Percentiles rank a stretch among this genome's conserved stretches.
Evolutionary conservation across 1,139 yeast genomes (phyloP).

Genomic region (Candida anutae): DNA sequence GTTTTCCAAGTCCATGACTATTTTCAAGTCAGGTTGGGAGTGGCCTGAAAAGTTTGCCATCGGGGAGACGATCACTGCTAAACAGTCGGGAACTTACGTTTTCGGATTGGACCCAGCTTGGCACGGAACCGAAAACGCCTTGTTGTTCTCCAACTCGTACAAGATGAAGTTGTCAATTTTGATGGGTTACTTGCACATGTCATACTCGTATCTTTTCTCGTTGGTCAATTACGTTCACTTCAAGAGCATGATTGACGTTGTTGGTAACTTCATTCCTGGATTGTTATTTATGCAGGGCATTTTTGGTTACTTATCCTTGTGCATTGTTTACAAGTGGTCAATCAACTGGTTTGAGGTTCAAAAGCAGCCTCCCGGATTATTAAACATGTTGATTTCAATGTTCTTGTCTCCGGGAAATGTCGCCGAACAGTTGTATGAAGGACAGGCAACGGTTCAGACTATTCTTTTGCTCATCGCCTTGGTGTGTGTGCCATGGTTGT

Average conservation of each 20-base stretch:
- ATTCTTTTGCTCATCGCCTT: slow-evolving; percentile 53
- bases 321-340: slow-evolving; percentile 74
- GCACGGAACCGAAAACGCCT: slow-evolving; percentile 77
- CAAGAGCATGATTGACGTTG: slow-evolving; percentile 53
- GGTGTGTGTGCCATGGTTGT: slow-evolving; percentile 70
- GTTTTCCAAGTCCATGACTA: slow-evolving; percentile 69
- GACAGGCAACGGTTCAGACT: slow-evolving; percentile 58
- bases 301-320: slow-evolving; percentile 66
- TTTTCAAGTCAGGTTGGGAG: slow-evolving; percentile 67
- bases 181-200: slow-evolving; percentile 76
- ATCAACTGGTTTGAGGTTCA: slow-evolving; percentile 66
- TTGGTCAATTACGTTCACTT: slow-evolving; percentile 55
- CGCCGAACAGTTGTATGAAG: slow-evolving; percentile 56
- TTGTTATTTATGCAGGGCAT: slow-evolving; percentile 76
- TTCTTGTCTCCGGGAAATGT: slow-evolving; percentile 69
- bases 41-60: slow-evolving; percentile 55
- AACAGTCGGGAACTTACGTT: slow-evolving; percentile 49
- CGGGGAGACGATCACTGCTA: slow-evolving; percentile 54
- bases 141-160: slow-evolving; percentile 68
- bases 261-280: slow-evolving; percentile 78
- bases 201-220: slow-evolving; percentile 64
- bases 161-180: slow-evolving; percentile 76
- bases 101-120: slow-evolving; percentile 71
- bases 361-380: slow-evolving; percentile 69
- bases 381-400: slow-evolving; percentile 79